Conservation (phyloP, 805 yeast species). For the Zygoascus bituminiphila region DNA sequence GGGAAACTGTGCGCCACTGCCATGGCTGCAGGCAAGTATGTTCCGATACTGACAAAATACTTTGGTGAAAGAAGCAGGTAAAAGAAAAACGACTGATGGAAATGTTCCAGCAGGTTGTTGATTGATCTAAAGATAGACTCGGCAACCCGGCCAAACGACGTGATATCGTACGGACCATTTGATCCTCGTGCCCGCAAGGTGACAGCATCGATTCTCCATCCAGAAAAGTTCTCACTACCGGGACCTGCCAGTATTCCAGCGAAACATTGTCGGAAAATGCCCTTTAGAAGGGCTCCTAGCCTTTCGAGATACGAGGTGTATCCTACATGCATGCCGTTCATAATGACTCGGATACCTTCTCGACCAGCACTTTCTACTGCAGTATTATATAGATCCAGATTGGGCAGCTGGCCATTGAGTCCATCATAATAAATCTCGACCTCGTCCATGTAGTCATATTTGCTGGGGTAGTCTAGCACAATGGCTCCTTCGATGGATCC, state of each 20-base stretch:
- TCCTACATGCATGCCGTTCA: slow-evolving; percentile 40
- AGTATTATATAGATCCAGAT: slow-evolving; percentile 78
- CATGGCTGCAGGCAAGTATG: slow-evolving; percentile 82
- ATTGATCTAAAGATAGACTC: slow-evolving; percentile 85
- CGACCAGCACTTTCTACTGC: slow-evolving; percentile 67
- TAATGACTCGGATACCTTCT: slow-evolving; percentile 61
- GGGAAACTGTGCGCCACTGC: slow-evolving; percentile 62
- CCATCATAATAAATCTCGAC: slow-evolving; percentile 79
- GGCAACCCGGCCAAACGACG: slow-evolving; percentile 82
- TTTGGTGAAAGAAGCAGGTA: slow-evolving; percentile 73
- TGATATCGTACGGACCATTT: slow-evolving; percentile 60
- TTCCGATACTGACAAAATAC: slow-evolving; percentile 84
- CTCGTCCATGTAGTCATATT: slow-evolving; percentile 58
- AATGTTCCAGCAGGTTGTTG: slow-evolving; percentile 86
- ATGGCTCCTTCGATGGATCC: slow-evolving; percentile 91
- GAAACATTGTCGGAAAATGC: slow-evolving; percentile 59
- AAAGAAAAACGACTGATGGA: slow-evolving; percentile 94
- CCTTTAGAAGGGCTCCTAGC: slow-evolving; percentile 48
- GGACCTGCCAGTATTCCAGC: slow-evolving; percentile 58
- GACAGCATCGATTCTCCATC: slow-evolving; percentile 91
- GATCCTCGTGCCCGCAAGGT: slow-evolving; percentile 65
- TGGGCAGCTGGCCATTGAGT: slow-evolving; percentile 91
- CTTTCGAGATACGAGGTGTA: slow-evolving; percentile 38
- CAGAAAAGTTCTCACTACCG: slow-evolving; percentile 88
- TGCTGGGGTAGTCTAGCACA: slow-evolving; percentile 64